Evolutionary conservation across 805 yeast species (phyloP), one percentile per base, ranked within the genome.

Genomic region (Kluyveromyces lactis): DNA sequence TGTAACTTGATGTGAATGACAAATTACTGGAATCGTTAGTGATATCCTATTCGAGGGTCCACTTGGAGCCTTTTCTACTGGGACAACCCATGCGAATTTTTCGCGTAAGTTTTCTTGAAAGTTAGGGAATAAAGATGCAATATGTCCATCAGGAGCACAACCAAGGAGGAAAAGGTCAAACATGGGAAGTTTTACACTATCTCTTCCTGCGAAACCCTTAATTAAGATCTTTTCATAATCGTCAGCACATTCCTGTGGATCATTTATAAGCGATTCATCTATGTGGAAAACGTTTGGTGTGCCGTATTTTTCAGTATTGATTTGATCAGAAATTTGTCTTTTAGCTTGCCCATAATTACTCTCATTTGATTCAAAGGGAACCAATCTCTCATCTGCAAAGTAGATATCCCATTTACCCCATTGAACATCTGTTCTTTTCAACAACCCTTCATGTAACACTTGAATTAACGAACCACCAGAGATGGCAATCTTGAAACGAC

Each of bases 101-200:
- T 90, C 98, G 56, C 97, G 73, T 48, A 90, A 68, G 41, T 84
- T 81, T 50, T 85, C 92, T 55, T 85, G 92, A 45, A 64, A 66
- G 57, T 82, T 81, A 17, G 98, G 98, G 69, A 90, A 90, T 41
- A 90, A 72, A n/a, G 95, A 86, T 38, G 96, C 95, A 55, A 86
- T 85, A 62, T 90, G 98, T 17, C 98, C 98, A 62, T 90, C 98
- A 2, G 97, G 97, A 1, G 98, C 98, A 69, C 97, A 90, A 18
- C 98, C 98, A 43, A 92, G 70, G 48, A 92, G 68, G 46, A 92
- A 74, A 39, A 92, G 66, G 62, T 92, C 97, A 65, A 92, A 90
- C 77, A 86, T 79, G 43, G 98, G 98, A 45, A 90, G 72, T 64
- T 89, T 87, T 41, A 92, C 98, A 13, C 95, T 81, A 62, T 92